Percentiles rank a stretch among this genome's conserved stretches.
phyloP scores from a whole-genome alignment of 768 basidiomycete species.

The Russula foetens region DNA sequence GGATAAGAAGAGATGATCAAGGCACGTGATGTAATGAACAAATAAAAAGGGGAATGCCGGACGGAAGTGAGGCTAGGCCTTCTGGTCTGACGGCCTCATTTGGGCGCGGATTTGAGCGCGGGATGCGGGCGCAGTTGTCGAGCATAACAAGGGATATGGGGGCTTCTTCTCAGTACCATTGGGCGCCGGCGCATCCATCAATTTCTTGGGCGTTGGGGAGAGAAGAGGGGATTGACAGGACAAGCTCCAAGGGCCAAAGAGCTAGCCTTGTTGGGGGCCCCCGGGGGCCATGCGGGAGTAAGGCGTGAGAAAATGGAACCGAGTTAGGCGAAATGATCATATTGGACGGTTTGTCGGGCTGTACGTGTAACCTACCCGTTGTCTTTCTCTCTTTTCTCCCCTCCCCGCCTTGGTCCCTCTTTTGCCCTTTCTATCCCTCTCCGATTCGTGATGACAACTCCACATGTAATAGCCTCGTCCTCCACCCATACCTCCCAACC shows the following conservation, averaged over 20 bases:
- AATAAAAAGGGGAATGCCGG: not conserved
- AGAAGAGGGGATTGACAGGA: too few relatives aligned
- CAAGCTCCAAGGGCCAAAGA: too few relatives aligned
- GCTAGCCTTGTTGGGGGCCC: too few relatives aligned
- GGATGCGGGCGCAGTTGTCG: too few relatives aligned
- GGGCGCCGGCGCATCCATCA: too few relatives aligned
- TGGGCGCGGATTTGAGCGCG: too few relatives aligned
- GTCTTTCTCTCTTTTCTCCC: slow-evolving; percentile 7
- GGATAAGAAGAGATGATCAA: not conserved
- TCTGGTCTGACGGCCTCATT: too few relatives aligned
- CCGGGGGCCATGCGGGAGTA: too few relatives aligned
- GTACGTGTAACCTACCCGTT: not conserved
- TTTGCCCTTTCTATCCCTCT: slow-evolving; percentile 9
- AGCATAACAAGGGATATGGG: too few relatives aligned
- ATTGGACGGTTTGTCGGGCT: not conserved
- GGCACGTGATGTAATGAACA: not conserved
- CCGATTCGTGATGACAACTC: slow-evolving; percentile 54
- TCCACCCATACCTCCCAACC: slow-evolving; percentile 51
- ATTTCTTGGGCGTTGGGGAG: too few relatives aligned
- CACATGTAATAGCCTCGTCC: slow-evolving; percentile 78
- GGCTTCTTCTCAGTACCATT: too few relatives aligned
- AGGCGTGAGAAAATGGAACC: not conserved
- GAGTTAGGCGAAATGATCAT: not conserved
- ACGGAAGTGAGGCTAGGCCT: too few relatives aligned
- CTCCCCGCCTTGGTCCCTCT: slow-evolving; percentile 15